Evolutionary conservation across 1,284 basidiomycete species (phyloP).

Genomic region (Cutaneotrichosporon daszewskae): DNA sequence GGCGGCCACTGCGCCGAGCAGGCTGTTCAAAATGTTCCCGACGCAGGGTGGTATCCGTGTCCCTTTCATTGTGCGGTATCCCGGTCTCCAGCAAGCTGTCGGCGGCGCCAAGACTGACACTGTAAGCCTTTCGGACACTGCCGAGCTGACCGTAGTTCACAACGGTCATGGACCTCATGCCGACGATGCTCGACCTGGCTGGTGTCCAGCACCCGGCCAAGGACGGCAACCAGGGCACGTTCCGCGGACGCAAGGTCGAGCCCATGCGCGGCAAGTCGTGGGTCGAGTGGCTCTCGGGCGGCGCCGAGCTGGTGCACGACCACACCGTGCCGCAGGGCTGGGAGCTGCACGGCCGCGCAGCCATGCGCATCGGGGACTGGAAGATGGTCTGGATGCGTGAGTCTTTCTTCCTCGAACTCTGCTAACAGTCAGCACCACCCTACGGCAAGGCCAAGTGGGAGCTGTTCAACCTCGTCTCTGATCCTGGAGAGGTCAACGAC

Average conservation of each 20-base stretch:
- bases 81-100: too few relatives aligned
- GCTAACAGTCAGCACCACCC: neutral
- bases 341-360: constrained; percentile 15
- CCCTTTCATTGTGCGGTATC: too few relatives aligned
- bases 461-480: constrained; percentile 26
- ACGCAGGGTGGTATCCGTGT: too few relatives aligned
- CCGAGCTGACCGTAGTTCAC: constrained; percentile 17
- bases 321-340: constrained; percentile 4
- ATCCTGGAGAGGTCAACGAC: constrained; percentile 31
- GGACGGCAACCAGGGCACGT: constrained; percentile 6
- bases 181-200: constrained; percentile 37
- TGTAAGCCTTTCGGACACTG: neutral
- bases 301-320: constrained; percentile 2
- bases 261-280: constrained; percentile 16
- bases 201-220: constrained; percentile 17
- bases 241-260: constrained; percentile 11
- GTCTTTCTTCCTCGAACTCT: neutral
- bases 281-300: constrained; percentile 16
- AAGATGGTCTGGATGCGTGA: constrained; percentile 19
- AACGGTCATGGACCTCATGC: constrained; percentile 42
- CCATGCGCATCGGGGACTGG: constrained; percentile 27
- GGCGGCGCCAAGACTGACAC: constrained; percentile 3
- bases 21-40: constrained; percentile 31
- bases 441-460: constrained; percentile 18
- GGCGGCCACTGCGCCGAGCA: constrained; percentile 25